phyloP scores from a whole-genome alignment of 2,329 filamentous ascomycete species.

The Anthostomella pinea region DNA sequence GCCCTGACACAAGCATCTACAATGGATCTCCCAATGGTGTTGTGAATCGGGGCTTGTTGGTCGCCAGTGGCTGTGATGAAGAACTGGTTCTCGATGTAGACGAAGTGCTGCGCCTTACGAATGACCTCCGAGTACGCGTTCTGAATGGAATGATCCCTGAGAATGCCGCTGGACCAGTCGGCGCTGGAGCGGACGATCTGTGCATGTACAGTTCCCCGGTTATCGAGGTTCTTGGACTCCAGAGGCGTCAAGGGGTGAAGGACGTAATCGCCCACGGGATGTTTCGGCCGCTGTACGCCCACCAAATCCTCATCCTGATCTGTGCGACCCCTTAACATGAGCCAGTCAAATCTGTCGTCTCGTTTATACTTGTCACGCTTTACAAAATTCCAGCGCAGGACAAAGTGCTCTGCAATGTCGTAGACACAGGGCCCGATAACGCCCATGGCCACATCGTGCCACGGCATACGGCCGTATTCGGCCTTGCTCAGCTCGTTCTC shows the following conservation, averaged over 20 bases:
- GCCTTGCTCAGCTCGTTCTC: conserved; percentile 88
- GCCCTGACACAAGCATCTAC: conserved; percentile 86
- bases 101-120: conserved; percentile 80
- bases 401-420: conserved; percentile 94
- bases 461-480: conserved; percentile 93
- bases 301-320: conserved; percentile 81
- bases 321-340: conserved; percentile 72
- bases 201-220: conserved; percentile 72
- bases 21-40: conserved; percentile 82
- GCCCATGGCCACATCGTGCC: conserved; percentile 95
- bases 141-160: conserved; percentile 81
- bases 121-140: conserved; percentile 86
- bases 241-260: conserved; percentile 74
- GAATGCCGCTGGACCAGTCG: conserved; percentile 91
- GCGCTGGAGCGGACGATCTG: conserved; percentile 87
- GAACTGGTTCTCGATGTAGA: conserved; percentile 99
- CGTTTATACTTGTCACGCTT: conserved; percentile 98
- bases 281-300: conserved; percentile 82
- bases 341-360: conserved; percentile 78
- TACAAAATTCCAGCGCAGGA: conserved; percentile 92
- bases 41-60: conserved; percentile 81
- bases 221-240: conserved; percentile 59
- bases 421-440: conserved; percentile 86
- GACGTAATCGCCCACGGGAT: conserved; percentile 84
- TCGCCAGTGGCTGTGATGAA: conserved; percentile 94